Evolutionary conservation across 2,329 filamentous ascomycete genomes (phyloP), one percentile per base, ranked within the genome.

Genomic region (Pyricularia sp.): DNA sequence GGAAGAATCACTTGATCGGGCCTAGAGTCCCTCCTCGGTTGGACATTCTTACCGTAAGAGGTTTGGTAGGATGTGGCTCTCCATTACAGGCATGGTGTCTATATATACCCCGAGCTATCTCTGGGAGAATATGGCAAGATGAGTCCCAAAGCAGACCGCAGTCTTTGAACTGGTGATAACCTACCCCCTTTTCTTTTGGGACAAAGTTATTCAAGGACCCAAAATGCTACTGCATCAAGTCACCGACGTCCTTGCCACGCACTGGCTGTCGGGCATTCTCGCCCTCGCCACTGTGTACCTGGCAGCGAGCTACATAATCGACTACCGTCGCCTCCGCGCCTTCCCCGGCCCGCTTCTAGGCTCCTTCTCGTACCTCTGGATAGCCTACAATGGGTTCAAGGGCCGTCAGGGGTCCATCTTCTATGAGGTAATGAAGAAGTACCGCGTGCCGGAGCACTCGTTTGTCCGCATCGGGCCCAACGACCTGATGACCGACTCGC

Each of bases 401-500:
- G 74, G 74, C 28, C 72, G 70, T 25, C 73, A 75, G 68, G 72
- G 71, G 23, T 69, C 73, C 14, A 64, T 69, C 10, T 75, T 75
- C 66, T 69, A 70, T 10, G 70, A 72, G 7, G 69, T 72, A 9
- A 72, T 72, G 11, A 63, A 71, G 11, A 70, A 69, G 9, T 76
- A 77, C 68, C 76, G 77, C 33, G 55, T 58, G 25, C 31, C 58
- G 12, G 58, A 30, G 33, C 36, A 55, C 42, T 68, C 72, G 12
- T 71, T 79, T 28, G 74, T 74, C 9, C 76, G 79, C 65, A 73
- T 81, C 59, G 79, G 78, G 6, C 79, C 79, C 20, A 76, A 75
- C 64, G 75, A 78, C 28, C 73, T 81, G 10, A 70, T 78, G 14
- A 81, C 78, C 1, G 74, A 75, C 66, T 76, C 79, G 66, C 72